Percentiles rank a stretch among this genome's conserved stretches.
Evolutionary conservation across 306 rosid species (phyloP).

Genomic region (Quercus cerris): DNA sequence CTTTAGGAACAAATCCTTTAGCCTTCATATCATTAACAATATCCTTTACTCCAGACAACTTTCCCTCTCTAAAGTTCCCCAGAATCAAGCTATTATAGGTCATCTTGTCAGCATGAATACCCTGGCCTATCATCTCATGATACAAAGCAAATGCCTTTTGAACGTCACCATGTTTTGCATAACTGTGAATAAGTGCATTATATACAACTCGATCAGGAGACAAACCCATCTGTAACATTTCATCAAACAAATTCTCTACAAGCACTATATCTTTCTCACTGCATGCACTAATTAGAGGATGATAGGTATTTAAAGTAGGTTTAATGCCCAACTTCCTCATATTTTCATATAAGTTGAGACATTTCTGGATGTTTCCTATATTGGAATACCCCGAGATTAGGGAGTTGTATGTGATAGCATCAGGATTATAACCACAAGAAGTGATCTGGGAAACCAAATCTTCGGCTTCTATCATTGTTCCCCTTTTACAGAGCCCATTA

Average conservation of each 20-base stretch:
- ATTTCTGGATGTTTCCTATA: conserved; percentile 42
- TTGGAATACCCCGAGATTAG: conserved; percentile 68
- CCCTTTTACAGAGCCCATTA: conserved; percentile 65
- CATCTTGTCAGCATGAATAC: conserved; percentile 55
- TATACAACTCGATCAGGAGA: conserved; percentile 64
- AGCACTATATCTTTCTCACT: conserved; percentile 44
- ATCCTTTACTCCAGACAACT: conserved; percentile 43
- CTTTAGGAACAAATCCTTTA: conserved; percentile 56
- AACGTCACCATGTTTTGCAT: conserved; percentile 54
- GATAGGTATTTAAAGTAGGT: conserved; percentile 64
- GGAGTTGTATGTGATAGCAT: conserved; percentile 78
- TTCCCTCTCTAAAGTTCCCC: conserved; percentile 48
- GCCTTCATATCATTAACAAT: conserved; percentile 69
- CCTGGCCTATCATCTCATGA: conserved; percentile 53
- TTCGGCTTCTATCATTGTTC: conserved; percentile 62
- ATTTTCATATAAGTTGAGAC: conserved; percentile 54
- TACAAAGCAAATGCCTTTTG: conserved; percentile 50
- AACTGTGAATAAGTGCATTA: conserved; percentile 49
- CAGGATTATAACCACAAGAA: conserved; percentile 45
- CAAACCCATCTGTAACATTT: conserved; percentile 53
- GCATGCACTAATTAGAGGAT: conserved; percentile 58
- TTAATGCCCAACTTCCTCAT: conserved; percentile 58
- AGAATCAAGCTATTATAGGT: conserved; percentile 82
- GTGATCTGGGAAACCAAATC: conserved; percentile 38
- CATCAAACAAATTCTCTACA: conserved; percentile 49